These are phyloP conservation scores for Trichoderma atrobrunneum DNA, from an alignment of 2,329 filamentous ascomycete species.

Conservation along the genomic window DNA sequence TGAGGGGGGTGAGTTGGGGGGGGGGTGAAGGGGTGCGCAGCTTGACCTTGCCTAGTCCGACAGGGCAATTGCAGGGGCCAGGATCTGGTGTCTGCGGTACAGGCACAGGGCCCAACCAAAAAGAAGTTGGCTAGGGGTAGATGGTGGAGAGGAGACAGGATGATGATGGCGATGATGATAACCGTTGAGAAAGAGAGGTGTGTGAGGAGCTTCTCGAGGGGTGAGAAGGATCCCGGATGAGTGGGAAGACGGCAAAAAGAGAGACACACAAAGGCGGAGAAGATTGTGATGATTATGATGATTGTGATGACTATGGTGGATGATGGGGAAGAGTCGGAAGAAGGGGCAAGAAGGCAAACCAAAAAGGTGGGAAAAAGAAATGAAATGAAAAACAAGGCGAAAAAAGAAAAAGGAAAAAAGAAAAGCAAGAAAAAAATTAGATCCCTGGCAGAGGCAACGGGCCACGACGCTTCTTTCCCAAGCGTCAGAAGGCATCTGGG, in stretches of 20 bases:
- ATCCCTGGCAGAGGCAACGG: background rate
- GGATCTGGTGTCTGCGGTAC: background rate
- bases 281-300: background rate
- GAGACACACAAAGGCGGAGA: background rate
- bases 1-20: background rate
- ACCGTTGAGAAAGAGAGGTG: background rate
- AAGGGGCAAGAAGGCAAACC: background rate
- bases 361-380: background rate
- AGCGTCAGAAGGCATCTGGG: background rate
- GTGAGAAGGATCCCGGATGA: background rate
- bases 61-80: slow-evolving; percentile 10
- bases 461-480: background rate
- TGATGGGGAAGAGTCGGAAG: background rate
- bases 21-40: background rate
- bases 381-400: background rate
- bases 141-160: background rate
- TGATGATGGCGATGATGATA: background rate
- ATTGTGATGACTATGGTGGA: background rate
- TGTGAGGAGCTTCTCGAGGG: background rate
- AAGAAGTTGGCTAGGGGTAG: background rate
- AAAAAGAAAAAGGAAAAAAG: background rate
- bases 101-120: slow-evolving; percentile 7
- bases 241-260: background rate
- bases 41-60: slow-evolving; percentile 1
- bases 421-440: background rate